A percentile compares a stretch with the other conserved stretches of the same genome.
Evolutionary conservation across 2,329 filamentous ascomycete genomes (phyloP).

Genomic region (Penicillium sp.): DNA sequence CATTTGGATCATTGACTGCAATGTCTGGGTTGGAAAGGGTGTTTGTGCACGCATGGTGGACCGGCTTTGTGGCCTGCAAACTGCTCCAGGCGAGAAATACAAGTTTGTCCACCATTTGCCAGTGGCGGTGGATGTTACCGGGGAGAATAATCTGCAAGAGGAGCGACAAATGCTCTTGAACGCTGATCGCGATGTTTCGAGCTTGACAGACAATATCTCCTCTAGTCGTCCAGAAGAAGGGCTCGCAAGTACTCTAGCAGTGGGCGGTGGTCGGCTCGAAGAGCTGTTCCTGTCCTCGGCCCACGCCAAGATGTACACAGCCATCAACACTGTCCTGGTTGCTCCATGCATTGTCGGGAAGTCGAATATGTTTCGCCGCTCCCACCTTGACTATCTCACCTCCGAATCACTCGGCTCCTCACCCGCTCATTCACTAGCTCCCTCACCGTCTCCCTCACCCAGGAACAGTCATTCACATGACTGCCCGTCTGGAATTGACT

Average conservation of each 20-base stretch:
- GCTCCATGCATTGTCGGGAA: conserved; percentile 95
- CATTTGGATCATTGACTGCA: conserved; percentile 93
- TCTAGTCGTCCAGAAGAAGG: conserved; percentile 19
- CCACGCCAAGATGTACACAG: conserved; percentile 95
- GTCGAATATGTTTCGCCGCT: conserved; percentile 95
- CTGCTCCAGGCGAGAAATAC: conserved; percentile 49
- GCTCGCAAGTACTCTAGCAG: conserved; percentile 23
- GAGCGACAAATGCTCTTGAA: conserved; percentile 27
- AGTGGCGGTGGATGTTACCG: conserved; percentile 68
- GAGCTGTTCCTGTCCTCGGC: conserved; percentile 91
- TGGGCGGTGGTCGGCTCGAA: conserved; percentile 75
- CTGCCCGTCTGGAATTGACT: conserved; percentile 65
- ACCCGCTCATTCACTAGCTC: conserved; percentile 35
- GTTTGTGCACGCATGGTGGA: conserved; percentile 86
- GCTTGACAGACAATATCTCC: conserved; percentile 6
- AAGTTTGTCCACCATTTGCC: conserved; percentile 96
- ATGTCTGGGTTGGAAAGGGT: conserved; percentile 80
- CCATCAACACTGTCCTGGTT: conserved; percentile 86
- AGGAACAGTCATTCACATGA: too few relatives aligned
- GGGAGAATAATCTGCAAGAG: conserved; percentile 20
- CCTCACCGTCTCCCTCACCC: too few relatives aligned
- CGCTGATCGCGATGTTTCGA: conserved; percentile 12
- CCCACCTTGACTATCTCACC: conserved; percentile 73
- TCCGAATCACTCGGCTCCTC: conserved; percentile 45
- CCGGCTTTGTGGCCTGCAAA: conserved; percentile 64